Base-by-base conservation (phyloP, 768 basidiomycete genomes). In the Tulasnella sp. region DNA sequence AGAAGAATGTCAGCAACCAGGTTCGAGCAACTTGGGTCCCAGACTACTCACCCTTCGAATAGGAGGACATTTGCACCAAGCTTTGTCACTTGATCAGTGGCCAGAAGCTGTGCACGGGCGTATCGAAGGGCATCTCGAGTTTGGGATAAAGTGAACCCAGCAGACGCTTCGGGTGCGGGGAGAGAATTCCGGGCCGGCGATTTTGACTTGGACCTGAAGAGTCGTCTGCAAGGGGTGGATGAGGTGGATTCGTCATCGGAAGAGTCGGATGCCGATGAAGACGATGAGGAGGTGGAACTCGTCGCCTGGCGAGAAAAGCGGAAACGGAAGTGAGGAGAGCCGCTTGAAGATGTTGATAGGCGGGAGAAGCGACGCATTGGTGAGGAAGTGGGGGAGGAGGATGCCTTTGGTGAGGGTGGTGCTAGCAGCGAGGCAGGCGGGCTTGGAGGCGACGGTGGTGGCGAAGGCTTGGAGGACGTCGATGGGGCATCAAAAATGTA, bases 31-130 rank as follows among this genome's bases (percentile, higher is more conserved):
- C 14, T 8, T 25, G 69, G 36, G 40, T 70, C 17, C 12, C 14
- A n/a, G 19, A 42, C 11, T 22, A 34, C 69, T 71, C 42, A 71
- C 69, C 40, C 72, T 58, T 73, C 72, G 36, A 52, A 73, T 38
- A 73, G 42, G 34, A 73, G 72, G 25, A 52, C 72, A 40, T 73
- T 73, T 39, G 72, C 72, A 52, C 72, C 72, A 22, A 31, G n/a
- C 25, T 25, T 45, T 49, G 34, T 73, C 34, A 73, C 25, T 45
- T 73, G 37, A 29, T 42, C 52, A 25, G 72, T 39, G 25, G 40
- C 34, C 37, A 73, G 40, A 36, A 73, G 72, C 49, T 73, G 72
- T 36, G 34, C 42, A 25, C 72, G 40, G 39, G 72, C 40, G 49
- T 39, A 73, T 45, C 36, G 37, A 37, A 73, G 72, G 25, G 72